These are phyloP conservation scores for Saprolegnia diclina DNA, from an alignment of 352 stramenopile species.

Conservation along the genomic window DNA sequence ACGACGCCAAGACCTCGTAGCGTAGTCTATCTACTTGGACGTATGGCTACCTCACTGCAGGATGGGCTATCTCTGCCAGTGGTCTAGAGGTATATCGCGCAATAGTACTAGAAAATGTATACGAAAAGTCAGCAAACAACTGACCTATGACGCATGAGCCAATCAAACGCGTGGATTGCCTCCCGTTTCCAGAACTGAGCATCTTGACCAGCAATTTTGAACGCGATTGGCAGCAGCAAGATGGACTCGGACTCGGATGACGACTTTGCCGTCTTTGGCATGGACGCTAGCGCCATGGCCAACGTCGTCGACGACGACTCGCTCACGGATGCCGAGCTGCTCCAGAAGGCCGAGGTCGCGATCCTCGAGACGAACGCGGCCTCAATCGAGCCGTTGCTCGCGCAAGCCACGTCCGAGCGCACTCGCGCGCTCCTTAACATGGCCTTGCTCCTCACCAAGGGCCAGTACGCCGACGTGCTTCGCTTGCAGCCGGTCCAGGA, in stretches of 20 bases:
- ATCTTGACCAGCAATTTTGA: constrained; percentile 19
- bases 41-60: too few relatives aligned
- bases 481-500: constrained; percentile 36
- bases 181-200: neutral
- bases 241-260: constrained; percentile 20
- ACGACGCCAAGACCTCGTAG: too few relatives aligned
- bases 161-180: neutral
- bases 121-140: neutral
- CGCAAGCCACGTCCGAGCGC: constrained; percentile 12
- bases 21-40: too few relatives aligned
- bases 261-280: constrained; percentile 20
- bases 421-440: constrained; percentile 36
- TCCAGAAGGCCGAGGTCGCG: constrained; percentile 48
- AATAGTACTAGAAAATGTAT: too few relatives aligned
- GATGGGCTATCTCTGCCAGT: too few relatives aligned
- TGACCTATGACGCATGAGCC: neutral
- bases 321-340: constrained; percentile 26
- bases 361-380: constrained; percentile 47
- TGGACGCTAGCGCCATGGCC: constrained; percentile 4
- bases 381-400: constrained; percentile 29
- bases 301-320: constrained; percentile 10
- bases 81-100: too few relatives aligned
- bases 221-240: neutral
- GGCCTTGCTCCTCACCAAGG: constrained; percentile 52
- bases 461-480: constrained; percentile 54